phyloP scores from a whole-genome alignment of 768 basidiomycete species.

The Termitomyces sp. region DNA sequence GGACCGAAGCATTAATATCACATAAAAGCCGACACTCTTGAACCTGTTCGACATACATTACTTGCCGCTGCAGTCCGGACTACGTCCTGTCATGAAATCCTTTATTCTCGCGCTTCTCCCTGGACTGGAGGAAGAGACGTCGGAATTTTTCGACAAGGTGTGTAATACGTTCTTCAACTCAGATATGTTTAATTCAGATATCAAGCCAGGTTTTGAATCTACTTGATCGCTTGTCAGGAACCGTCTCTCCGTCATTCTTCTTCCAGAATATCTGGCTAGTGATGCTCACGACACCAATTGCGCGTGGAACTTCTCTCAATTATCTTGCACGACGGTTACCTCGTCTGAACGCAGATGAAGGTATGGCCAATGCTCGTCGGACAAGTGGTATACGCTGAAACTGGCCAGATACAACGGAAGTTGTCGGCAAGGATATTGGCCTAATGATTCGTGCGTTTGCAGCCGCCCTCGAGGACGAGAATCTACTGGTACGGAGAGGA shows the following conservation, averaged over 20 bases:
- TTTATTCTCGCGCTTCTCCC: constrained; percentile 92
- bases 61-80: constrained; percentile 73
- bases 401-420: constrained; percentile 55
- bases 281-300: constrained; percentile 85
- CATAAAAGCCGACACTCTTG: constrained; percentile 71
- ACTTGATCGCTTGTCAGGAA: constrained; percentile 78
- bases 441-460: constrained; percentile 93
- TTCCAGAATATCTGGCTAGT: constrained; percentile 94
- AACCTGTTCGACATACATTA: constrained; percentile 94
- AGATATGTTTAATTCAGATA: constrained; percentile 3
- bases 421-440: constrained; percentile 85
- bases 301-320: constrained; percentile 83
- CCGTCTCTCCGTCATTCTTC: constrained; percentile 87
- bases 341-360: constrained; percentile 64
- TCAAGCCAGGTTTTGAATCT: constrained; percentile 65
- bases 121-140: constrained; percentile 95
- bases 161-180: constrained; percentile 8
- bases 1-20: neutral
- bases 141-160: constrained; percentile 94
- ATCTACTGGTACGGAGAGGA: constrained; percentile 83
- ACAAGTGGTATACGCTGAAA: neutral
- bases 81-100: constrained; percentile 91
- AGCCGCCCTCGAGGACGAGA: constrained; percentile 89
- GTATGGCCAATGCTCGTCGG: constrained; percentile 29
- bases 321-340: constrained; percentile 83